Conservation (phyloP, 2,329 filamentous ascomycete genomes). For the Hansfordia pulvinata region DNA sequence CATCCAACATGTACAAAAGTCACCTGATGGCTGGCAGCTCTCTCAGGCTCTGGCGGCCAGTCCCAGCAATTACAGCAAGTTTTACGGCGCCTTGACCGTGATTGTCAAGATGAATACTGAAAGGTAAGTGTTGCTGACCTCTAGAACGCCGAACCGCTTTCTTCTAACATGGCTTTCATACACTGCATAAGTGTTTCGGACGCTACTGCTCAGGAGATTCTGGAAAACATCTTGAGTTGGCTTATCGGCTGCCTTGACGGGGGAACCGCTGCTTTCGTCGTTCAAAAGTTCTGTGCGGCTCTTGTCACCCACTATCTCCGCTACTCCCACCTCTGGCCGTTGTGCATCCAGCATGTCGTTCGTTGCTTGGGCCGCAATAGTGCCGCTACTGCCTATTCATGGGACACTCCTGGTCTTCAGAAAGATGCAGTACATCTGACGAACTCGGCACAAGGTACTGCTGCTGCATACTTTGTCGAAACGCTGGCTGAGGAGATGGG, state of each 20-base stretch:
- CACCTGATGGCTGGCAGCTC: conserved; percentile 72
- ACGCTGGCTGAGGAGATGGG: conserved; percentile 52
- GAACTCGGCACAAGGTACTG: too few species aligned
- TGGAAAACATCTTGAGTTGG: conserved; percentile 49
- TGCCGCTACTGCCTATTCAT: too few species aligned
- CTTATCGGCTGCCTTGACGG: conserved; percentile 39
- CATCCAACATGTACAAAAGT: conserved; percentile 66
- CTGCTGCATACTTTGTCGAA: too few species aligned
- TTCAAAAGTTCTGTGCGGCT: conserved; percentile 65
- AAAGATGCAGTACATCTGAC: too few species aligned
- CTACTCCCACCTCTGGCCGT: conserved; percentile 53
- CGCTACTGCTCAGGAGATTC: conserved; percentile 42
- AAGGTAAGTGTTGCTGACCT: conserved; percentile 36
- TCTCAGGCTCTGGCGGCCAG: conserved; percentile 62
- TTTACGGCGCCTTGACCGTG: conserved; percentile 86
- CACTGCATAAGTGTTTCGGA: conserved; percentile 35
- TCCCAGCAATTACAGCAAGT: conserved; percentile 63
- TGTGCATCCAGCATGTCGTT: conserved; percentile 49
- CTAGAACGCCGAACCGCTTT: background rate
- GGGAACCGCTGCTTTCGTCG: conserved; percentile 44
- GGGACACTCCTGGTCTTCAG: too few species aligned
- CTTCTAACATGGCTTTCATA: background rate
- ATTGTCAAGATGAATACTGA: conserved; percentile 93
- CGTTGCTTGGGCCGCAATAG: too few species aligned
- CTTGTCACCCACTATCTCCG: conserved; percentile 64